Conservation (phyloP, 2,329 filamentous ascomycete genomes). For the Aspergillus oerlinghausenensis region DNA sequence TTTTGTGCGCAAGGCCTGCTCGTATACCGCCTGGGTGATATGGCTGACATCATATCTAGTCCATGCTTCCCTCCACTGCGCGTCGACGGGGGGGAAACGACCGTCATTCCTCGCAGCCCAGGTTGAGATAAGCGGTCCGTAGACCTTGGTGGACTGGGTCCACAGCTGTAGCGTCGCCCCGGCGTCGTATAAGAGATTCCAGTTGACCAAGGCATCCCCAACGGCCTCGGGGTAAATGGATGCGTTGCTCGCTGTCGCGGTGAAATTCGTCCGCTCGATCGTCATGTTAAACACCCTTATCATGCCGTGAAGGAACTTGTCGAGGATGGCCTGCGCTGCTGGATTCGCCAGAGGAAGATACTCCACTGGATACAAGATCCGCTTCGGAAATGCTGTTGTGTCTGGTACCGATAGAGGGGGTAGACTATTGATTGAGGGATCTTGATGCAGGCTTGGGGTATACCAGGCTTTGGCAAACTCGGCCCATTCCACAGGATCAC, state of each 20-base stretch:
- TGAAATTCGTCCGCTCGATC: slow-evolving; percentile 18
- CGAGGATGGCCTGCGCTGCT: slow-evolving; percentile 11
- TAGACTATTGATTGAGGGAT: slow-evolving; percentile 2
- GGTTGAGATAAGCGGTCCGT: slow-evolving; percentile 2
- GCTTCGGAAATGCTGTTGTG: slow-evolving; percentile 9
- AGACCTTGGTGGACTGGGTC: slow-evolving; percentile 6
- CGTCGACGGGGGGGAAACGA: slow-evolving; percentile 9
- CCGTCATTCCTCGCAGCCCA: slow-evolving; percentile 3
- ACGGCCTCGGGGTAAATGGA: slow-evolving; percentile 2
- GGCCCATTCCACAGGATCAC: slow-evolving; percentile 19
- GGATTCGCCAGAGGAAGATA: slow-evolving; percentile 17
- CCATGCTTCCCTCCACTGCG: slow-evolving; percentile 4
- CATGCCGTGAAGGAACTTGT: slow-evolving; percentile 5
- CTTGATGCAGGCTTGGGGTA: slow-evolving; percentile 3
- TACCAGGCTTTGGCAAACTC: slow-evolving; percentile 11
- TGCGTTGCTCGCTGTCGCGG: slow-evolving; percentile 1
- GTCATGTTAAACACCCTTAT: slow-evolving; percentile 22
- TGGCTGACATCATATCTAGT: not conserved
- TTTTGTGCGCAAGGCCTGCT: not conserved
- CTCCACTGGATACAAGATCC: slow-evolving; percentile 15
- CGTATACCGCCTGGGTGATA: slow-evolving; percentile 3
- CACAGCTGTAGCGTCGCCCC: not conserved
- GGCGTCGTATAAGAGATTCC: slow-evolving; percentile 2
- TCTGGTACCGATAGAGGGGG: slow-evolving; percentile 1
- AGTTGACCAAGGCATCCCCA: not conserved